Percentiles rank a stretch among this genome's conserved stretches.
phyloP scores from a whole-genome alignment of 75 land plant species.

The Gnetum montanum region DNA sequence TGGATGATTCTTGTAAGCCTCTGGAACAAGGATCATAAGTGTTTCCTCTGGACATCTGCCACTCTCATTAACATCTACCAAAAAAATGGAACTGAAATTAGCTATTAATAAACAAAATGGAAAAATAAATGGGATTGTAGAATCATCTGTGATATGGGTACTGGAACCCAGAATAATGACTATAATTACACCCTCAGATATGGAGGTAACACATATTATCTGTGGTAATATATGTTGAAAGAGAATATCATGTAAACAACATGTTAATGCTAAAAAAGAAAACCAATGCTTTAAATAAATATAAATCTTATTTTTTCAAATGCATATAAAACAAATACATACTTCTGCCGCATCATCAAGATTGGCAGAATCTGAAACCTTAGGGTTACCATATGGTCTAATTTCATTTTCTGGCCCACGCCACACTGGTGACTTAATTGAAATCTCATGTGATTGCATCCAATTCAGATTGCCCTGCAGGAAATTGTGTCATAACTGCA shows the following conservation, averaged over 20 bases:
- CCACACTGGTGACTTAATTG: slow-evolving; percentile 85
- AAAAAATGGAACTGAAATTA: slow-evolving; percentile 3
- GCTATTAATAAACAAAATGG: not conserved
- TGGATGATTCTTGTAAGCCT: slow-evolving; percentile 97
- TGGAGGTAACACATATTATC: not conserved
- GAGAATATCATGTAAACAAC: no score
- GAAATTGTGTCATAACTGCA: slow-evolving; percentile 1
- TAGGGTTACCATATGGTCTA: slow-evolving; percentile 81
- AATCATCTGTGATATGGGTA: not conserved
- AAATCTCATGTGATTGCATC: slow-evolving; percentile 92
- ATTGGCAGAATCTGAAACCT: slow-evolving; percentile 97
- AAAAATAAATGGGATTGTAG: not conserved
- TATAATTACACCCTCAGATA: no score
- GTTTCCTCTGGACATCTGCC: slow-evolving; percentile 87
- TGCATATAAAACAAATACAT: slow-evolving; percentile 16
- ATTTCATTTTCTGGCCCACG: slow-evolving; percentile 85
- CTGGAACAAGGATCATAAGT: slow-evolving; percentile 98
- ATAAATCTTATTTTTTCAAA: no score
- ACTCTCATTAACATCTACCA: slow-evolving; percentile 82
- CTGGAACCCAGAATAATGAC: no score
- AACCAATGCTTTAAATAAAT: no score
- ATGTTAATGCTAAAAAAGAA: no score
- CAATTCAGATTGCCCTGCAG: slow-evolving; percentile 90
- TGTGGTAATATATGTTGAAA: not conserved
- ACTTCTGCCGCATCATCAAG: slow-evolving; percentile 96